These are phyloP conservation scores for Leccinum cinnamomeum DNA, from an alignment of 1,284 basidiomycete species.

Conservation along the genomic window DNA sequence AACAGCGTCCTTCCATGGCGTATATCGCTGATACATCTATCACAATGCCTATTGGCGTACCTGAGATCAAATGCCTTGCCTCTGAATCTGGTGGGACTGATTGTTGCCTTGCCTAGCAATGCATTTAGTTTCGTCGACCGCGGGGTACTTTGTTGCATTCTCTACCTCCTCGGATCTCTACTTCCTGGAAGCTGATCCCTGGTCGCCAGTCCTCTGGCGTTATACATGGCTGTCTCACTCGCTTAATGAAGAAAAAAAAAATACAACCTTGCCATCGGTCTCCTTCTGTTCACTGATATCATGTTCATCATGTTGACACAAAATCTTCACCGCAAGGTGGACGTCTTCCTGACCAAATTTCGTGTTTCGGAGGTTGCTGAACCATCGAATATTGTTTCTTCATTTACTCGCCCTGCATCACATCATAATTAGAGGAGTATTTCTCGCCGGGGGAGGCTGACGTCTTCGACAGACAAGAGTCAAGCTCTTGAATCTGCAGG, in stretches of 20 bases:
- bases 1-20: slow-evolving; percentile 18
- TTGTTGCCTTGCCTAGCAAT: too few relatives aligned
- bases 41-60: background rate
- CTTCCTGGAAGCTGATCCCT: too few relatives aligned
- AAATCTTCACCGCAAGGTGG: slow-evolving; percentile 5
- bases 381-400: slow-evolving; percentile 1
- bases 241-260: background rate
- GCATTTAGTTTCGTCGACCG: too few relatives aligned
- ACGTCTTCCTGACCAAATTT: slow-evolving; percentile 19
- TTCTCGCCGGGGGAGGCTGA: background rate
- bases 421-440: background rate
- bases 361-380: slow-evolving; percentile 14
- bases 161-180: background rate
- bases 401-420: background rate
- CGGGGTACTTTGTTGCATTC: background rate
- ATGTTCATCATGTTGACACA: slow-evolving; percentile 3
- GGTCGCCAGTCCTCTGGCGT: background rate
- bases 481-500: background rate
- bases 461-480: background rate
- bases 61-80: slow-evolving; percentile 3
- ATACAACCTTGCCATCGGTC: slow-evolving; percentile 4
- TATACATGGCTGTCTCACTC: background rate
- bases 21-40: slow-evolving; percentile 11
- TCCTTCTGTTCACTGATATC: slow-evolving; percentile 10
- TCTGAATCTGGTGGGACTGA: background rate